phyloP scores from a whole-genome alignment of 2,329 filamentous ascomycete species.

The Xylaria sp. region DNA sequence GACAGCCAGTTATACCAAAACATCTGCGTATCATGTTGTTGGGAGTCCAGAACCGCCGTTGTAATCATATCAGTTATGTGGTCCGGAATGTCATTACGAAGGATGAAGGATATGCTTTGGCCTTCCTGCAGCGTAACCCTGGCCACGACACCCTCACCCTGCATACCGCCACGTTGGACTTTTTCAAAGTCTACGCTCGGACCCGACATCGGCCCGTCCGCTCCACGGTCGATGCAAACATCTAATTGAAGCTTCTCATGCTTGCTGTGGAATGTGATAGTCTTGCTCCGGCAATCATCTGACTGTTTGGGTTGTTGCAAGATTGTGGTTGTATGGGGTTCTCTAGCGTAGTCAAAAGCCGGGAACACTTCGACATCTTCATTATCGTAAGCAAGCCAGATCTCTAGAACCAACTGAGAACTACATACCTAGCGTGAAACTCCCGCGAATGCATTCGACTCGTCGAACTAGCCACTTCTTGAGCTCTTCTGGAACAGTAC shows the following conservation, averaged over 20 bases:
- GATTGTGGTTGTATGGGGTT: slow-evolving; percentile 69
- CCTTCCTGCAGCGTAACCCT: slow-evolving; percentile 70
- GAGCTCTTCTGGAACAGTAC: slow-evolving; percentile 67
- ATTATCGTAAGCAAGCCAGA: not conserved
- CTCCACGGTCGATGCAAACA: slow-evolving; percentile 71
- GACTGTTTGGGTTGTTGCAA: slow-evolving; percentile 55
- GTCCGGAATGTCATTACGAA: slow-evolving; percentile 69
- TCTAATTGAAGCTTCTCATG: slow-evolving; percentile 72
- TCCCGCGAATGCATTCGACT: slow-evolving; percentile 77
- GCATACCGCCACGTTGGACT: slow-evolving; percentile 60
- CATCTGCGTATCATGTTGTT: slow-evolving; percentile 75
- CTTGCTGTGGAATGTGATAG: slow-evolving; percentile 70
- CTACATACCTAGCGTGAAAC: slow-evolving; percentile 65
- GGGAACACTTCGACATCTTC: slow-evolving; percentile 76
- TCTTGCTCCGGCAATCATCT: slow-evolving; percentile 60
- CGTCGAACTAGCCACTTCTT: slow-evolving; percentile 77
- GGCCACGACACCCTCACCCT: slow-evolving; percentile 71
- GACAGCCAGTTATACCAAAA: slow-evolving; percentile 81
- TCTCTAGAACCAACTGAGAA: not conserved
- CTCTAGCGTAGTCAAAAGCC: slow-evolving; percentile 75
- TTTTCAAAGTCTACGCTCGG: slow-evolving; percentile 67
- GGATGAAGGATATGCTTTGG: slow-evolving; percentile 74
- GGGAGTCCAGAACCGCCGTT: slow-evolving; percentile 64
- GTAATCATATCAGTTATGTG: slow-evolving; percentile 69
- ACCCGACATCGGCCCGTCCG: slow-evolving; percentile 56